Evolutionary conservation across 2,329 filamentous ascomycete genomes (phyloP), one percentile per base, ranked within the genome.

Genomic region (Fusarium sp.): DNA sequence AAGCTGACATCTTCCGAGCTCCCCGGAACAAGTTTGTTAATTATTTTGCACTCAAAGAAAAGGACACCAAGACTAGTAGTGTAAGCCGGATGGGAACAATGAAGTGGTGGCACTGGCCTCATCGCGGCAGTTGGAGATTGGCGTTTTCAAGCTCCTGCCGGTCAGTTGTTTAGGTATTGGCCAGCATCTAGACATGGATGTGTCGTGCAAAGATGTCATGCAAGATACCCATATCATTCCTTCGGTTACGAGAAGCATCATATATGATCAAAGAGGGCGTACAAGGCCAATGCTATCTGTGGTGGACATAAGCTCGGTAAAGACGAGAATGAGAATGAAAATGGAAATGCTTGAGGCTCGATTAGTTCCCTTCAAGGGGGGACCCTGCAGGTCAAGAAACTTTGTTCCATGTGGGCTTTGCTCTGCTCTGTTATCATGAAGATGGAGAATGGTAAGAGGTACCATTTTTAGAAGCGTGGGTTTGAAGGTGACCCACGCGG

Each of bases 341-440:
- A 26, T 30, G 7, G 51, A 13, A 32, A 32, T 32, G 5, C 24
- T 24, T 71, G 62, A 71, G 68, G 68, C 68, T 73, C 57, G 52
- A 70, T n/a, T 30, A 46, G 41, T 22, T 11, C 52, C 3, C 10
- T 40, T n/a, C 67, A 69, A 62, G 69, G 69, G 61, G 59, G 44
- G 56, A 54, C 71, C 71, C 68, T 71, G 65, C 49, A 58, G 61
- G 24, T 19, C 19, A 56, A 37, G 48, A 56, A 64, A 65, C 59
- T 49, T 47, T 63, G 51, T 57, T 56, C 35, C 22, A 24, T 26
- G 49, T 28, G 33, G 57, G 43, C n/a, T 46, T 52, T 45, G 4
- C 9, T 43, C 9, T n/a, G 24, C 19, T 48, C 11, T 56, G 45
- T 60, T 66, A 63, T 32, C 17, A 33, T 22, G 11, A 49, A 37